These are phyloP conservation scores for Talaromyces amestolkiae DNA, from an alignment of 2,329 filamentous ascomycete genomes.

Conservation along the genomic window DNA sequence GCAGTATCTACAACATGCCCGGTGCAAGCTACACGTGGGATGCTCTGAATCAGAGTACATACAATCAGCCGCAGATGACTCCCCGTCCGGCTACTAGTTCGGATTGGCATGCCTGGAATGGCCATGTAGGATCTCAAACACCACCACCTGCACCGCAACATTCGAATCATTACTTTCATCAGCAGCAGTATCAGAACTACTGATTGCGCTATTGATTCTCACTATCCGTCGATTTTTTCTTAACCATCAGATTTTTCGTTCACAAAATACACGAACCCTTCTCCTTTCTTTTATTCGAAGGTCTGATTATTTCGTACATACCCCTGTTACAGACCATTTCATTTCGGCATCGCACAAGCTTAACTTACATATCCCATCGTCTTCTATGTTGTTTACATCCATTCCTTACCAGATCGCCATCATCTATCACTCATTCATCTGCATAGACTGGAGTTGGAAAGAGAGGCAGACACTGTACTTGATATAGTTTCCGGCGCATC, in stretches of 20 bases:
- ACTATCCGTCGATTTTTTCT: neutral
- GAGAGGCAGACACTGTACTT: conserved; percentile 2
- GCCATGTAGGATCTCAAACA: conserved; percentile 30
- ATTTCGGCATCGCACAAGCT: neutral
- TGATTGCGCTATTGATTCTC: neutral
- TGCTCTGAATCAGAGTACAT: conserved; percentile 31
- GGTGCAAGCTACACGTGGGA: conserved; percentile 39
- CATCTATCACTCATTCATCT: neutral
- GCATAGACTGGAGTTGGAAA: conserved; percentile 6
- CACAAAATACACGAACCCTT: neutral
- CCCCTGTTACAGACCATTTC: neutral
- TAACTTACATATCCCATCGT: neutral
- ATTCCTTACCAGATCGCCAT: conserved; percentile 2
- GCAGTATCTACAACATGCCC: conserved; percentile 37
- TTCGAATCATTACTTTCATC: conserved; percentile 27
- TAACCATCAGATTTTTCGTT: neutral
- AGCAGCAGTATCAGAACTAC: conserved; percentile 5
- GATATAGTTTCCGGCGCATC: neutral
- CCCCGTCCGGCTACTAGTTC: conserved; percentile 20
- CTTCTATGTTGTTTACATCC: conserved; percentile 6
- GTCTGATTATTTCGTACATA: neutral
- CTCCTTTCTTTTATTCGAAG: neutral
- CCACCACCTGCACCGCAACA: conserved; percentile 28
- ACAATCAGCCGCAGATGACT: conserved; percentile 10
- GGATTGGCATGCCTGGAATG: conserved; percentile 29